Evolutionary conservation across 345 rosid species (phyloP).

Genomic region (Salix koriyanagi): DNA sequence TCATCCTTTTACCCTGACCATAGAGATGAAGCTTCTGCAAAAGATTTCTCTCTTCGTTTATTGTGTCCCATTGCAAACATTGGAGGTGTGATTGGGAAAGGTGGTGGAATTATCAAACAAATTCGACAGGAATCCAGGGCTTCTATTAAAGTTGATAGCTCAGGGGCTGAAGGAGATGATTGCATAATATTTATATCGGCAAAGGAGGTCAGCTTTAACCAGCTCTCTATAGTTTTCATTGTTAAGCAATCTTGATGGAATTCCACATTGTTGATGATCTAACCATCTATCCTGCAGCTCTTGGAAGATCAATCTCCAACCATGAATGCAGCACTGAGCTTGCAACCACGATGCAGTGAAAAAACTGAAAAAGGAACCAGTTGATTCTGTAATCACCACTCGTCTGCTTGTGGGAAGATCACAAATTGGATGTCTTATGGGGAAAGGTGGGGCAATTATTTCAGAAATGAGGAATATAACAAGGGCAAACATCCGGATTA

Average conservation of each 20-base stretch:
- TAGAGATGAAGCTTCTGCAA: constrained; percentile 28
- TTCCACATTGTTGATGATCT: not conserved
- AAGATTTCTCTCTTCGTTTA: constrained; percentile 30
- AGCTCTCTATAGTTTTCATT: not conserved
- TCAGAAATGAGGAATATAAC: constrained; percentile 34
- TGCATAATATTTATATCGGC: constrained; percentile 35
- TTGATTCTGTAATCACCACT: constrained; percentile 34
- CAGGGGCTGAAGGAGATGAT: constrained; percentile 34
- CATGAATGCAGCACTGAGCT: constrained; percentile 28
- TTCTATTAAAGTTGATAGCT: constrained; percentile 33
- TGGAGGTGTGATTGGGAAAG: constrained; percentile 34
- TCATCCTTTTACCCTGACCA: constrained; percentile 19
- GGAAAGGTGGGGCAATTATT: constrained; percentile 36
- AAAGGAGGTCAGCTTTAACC: constrained; percentile 21
- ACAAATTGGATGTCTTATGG: constrained; percentile 37
- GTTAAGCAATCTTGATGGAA: not conserved
- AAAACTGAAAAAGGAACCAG: constrained; percentile 31
- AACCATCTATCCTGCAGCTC: constrained; percentile 9
- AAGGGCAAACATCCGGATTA: constrained; percentile 31
- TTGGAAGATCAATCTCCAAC: constrained; percentile 32
- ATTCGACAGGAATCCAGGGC: constrained; percentile 37
- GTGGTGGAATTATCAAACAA: constrained; percentile 28
- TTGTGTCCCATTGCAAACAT: constrained; percentile 30
- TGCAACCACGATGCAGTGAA: constrained; percentile 38
- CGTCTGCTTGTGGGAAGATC: constrained; percentile 33